phyloP scores from a whole-genome alignment of 129 eudicot genomes.

The Escallonia rubra region DNA sequence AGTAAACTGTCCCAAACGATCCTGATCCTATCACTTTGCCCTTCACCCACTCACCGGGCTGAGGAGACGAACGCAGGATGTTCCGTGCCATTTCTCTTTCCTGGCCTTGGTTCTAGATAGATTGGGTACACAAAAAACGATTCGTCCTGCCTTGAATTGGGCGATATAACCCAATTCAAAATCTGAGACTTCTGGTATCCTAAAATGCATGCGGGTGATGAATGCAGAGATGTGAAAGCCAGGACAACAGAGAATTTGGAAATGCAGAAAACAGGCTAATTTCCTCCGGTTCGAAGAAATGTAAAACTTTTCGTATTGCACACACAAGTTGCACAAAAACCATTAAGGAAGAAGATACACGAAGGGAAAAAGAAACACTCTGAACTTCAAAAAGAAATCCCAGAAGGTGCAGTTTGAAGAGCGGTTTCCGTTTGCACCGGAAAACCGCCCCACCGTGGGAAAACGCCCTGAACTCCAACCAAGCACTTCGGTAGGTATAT shows the following conservation, averaged over 20 bases:
- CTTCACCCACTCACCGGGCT: slow-evolving; percentile 53
- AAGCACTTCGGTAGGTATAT: background rate
- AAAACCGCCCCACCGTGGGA: slow-evolving; percentile 6
- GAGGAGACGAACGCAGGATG: slow-evolving; percentile 12
- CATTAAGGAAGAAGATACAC: background rate
- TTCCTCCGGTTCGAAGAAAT: too few species aligned
- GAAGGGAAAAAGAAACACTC: background rate
- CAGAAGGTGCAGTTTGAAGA: background rate
- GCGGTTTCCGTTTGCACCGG: slow-evolving; percentile 9
- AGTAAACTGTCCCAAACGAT: slow-evolving; percentile 53
- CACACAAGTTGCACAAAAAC: background rate
- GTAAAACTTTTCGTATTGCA: too few species aligned
- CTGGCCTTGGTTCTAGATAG: slow-evolving; percentile 9
- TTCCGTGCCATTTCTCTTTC: slow-evolving; percentile 27
- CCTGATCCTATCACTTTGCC: slow-evolving; percentile 72
- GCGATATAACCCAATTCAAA: slow-evolving; percentile 18
- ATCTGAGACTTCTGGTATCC: slow-evolving; percentile 10
- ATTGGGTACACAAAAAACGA: slow-evolving; percentile 2
- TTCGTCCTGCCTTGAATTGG: slow-evolving; percentile 4
- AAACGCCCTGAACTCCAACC: background rate
- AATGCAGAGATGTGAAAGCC: background rate
- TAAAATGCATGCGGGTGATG: slow-evolving; percentile 8
- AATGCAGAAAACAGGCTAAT: slow-evolving; percentile 1
- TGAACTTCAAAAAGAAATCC: background rate
- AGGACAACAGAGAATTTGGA: background rate